Percentiles rank a stretch among this genome's conserved stretches.
Evolutionary conservation across 2,329 filamentous ascomycete genomes (phyloP).

Genomic region (Arthroderma uncinatum): DNA sequence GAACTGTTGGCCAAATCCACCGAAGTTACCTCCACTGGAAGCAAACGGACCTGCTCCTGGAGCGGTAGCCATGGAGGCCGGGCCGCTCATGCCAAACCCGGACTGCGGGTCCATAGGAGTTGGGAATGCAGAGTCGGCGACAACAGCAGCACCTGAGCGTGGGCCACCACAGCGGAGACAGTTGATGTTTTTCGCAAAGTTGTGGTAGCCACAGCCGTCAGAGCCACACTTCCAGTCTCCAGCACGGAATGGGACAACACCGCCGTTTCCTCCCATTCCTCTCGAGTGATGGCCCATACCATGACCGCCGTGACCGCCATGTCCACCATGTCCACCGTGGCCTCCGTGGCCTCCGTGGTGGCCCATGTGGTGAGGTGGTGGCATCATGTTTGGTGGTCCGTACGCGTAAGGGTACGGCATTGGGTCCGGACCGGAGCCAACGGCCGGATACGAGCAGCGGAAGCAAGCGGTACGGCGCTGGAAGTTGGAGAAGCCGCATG

Average conservation of each 20-base stretch:
- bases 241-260: conserved; percentile 89
- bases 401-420: conserved; percentile 52
- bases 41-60: conserved; percentile 64
- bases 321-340: conserved; percentile 46
- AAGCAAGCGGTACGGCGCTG: conserved; percentile 97
- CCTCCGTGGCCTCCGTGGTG: conserved; percentile 46
- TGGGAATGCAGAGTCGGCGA: conserved; percentile 85
- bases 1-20: conserved; percentile 64
- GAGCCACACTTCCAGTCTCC: conserved; percentile 99
- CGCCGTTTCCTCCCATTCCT: conserved; percentile 61
- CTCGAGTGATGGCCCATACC: conserved; percentile 45
- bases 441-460: conserved; percentile 97
- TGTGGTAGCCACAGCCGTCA: conserved; percentile 95
- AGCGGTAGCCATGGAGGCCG: conserved; percentile 74
- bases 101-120: conserved; percentile 72
- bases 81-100: conserved; percentile 66
- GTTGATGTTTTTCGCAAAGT: conserved; percentile 98
- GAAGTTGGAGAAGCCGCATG: conserved; percentile 98
- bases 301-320: conserved; percentile 47
- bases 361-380: conserved; percentile 63
- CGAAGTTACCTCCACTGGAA: conserved; percentile 57
- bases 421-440: conserved; percentile 65
- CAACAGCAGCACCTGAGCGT: conserved; percentile 83
- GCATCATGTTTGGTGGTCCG: conserved; percentile 67
- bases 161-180: conserved; percentile 93